Percentiles rank a stretch among this genome's conserved stretches.
Evolutionary conservation across 768 basidiomycete species (phyloP).

Genomic region (Suillus plorans): DNA sequence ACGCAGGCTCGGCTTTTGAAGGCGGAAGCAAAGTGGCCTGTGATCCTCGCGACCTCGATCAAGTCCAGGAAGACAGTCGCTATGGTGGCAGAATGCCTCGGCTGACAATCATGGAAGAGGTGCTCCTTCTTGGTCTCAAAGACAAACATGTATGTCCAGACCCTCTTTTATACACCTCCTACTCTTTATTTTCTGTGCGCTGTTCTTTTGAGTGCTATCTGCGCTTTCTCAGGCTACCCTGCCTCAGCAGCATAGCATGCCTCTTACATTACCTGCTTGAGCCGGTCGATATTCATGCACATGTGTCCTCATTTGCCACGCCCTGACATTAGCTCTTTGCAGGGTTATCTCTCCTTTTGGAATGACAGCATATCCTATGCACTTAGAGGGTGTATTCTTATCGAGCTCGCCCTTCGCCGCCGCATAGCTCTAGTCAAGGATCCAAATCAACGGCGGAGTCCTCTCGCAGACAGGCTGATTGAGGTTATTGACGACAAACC

Average conservation of each 20-base stretch:
- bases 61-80: constrained; percentile 61
- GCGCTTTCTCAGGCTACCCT: constrained; percentile 1
- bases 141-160: constrained; percentile 80
- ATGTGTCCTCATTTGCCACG: neutral
- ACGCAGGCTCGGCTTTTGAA: constrained; percentile 82
- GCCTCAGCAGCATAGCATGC: constrained; percentile 17
- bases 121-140: constrained; percentile 89
- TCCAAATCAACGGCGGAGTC: constrained; percentile 65
- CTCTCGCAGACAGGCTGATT: constrained; percentile 79
- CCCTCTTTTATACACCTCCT: constrained; percentile 8
- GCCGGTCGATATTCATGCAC: neutral
- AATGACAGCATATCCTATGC: constrained; percentile 99
- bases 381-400: constrained; percentile 95
- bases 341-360: constrained; percentile 98
- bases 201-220: constrained; percentile 6
- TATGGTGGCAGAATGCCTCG: constrained; percentile 74
- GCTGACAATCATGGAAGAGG: constrained; percentile 96
- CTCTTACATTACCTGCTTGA: neutral
- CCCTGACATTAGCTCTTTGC: constrained; percentile 6
- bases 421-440: constrained; percentile 91
- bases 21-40: constrained; percentile 88
- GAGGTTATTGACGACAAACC: constrained; percentile 91
- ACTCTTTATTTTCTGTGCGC: constrained; percentile 5
- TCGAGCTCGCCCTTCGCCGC: constrained; percentile 93
- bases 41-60: constrained; percentile 88